Evolutionary conservation across 306 rosid genomes (phyloP), one percentile per base, ranked within the genome.

Genomic region (Pyrus pyrifolia): DNA sequence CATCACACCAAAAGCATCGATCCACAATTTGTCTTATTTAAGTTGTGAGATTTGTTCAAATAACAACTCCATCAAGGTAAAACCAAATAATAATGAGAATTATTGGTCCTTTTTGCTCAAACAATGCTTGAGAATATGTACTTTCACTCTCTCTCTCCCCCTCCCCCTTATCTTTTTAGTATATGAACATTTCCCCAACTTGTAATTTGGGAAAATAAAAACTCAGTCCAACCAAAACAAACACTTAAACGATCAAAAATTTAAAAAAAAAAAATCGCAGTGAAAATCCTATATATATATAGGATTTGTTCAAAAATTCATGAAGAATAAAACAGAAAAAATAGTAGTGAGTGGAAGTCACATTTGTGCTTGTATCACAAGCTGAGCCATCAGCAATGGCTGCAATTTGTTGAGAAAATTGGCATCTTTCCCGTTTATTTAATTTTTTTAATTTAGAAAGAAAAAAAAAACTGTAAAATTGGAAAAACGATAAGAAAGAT

Each of bases 351-450:
- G 76, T 27, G 45, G 61, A 74, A 67, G 73, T 8, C 11, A 15
- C 21, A 21, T 6, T 42, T 23, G 69, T 67, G 65, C 79, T 71
- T 67, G 49, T 42, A 70, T 69, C 72, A 75, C 67, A 75, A 62
- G 80, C 83, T 18, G 55, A 49, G 31, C 53, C 69, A 78, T 45
- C 30, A 67, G 10, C 78, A 66, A 74, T 19, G 79, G 69, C 68
- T 63, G 30, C 67, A 60, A 67, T 71, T 70, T 74, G 29, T 46
- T n/a, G 12, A 25, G 29, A 71, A 17, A 74, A 17, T 52, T 51
- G 60, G 51, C 44, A 81, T 69, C 72, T 68, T 67, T 30, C 46
- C 31, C 19, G 5, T 12, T 5, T n/a, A 17, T 27, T 59, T 52
- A 38, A 35, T 73, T 59, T 42, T 10, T 42, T 19, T 25, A 42